Evolutionary conservation across 139 green algal species (phyloP), one percentile per base, ranked within the genome.

Genomic region (Micractinium sp.): DNA sequence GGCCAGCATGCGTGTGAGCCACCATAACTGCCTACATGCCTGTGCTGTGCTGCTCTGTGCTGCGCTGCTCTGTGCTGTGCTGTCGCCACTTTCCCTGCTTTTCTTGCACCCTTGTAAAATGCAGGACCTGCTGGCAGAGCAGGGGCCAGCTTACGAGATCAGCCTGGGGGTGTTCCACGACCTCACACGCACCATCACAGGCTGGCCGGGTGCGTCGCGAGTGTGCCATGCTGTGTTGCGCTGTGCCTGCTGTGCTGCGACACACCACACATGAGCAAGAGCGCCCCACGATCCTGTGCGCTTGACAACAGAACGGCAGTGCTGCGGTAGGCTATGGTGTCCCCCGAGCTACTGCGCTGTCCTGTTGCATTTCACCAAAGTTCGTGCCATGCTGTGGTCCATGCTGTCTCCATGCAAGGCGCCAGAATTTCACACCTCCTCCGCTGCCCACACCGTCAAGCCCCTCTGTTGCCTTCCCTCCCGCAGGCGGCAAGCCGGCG

Each of bases 181-280:
- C 27, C 82, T 91, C 27, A 36, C 80, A 36, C 69, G 74, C 82
- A 81, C 88, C 82, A 88, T 91, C 82, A 88, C 71, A 2, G 63
- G 87, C 77, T 90, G 87, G 77, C 87, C 87, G 60, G 85, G 85
- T 82, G n/a, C n/a, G n/a, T n/a, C n/a, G n/a, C n/a, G 75, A 14
- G 83, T 0, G 20, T 35, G 60, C n/a, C 14, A 38, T 3, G 71
- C 71, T 15, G 36, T 82, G 36, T 29, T n/a, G 76, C n/a, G 76
- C 20, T 56, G 9, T 56, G 47, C 47, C 7, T 56, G 47, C 9
- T 9, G 47, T 56, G 63, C 22, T n/a, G n/a, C n/a, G n/a, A n/a
- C n/a, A n/a, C n/a, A n/a, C n/a, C n/a, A n/a, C n/a, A n/a, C n/a
- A n/a, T n/a, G n/a, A n/a, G n/a, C n/a, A n/a, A n/a, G n/a, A n/a